A percentile compares a stretch with the other conserved stretches of the same genome.
These are phyloP conservation scores for Mikania micrantha DNA, from an alignment of 129 eudicot species.

Conservation along the genomic window DNA sequence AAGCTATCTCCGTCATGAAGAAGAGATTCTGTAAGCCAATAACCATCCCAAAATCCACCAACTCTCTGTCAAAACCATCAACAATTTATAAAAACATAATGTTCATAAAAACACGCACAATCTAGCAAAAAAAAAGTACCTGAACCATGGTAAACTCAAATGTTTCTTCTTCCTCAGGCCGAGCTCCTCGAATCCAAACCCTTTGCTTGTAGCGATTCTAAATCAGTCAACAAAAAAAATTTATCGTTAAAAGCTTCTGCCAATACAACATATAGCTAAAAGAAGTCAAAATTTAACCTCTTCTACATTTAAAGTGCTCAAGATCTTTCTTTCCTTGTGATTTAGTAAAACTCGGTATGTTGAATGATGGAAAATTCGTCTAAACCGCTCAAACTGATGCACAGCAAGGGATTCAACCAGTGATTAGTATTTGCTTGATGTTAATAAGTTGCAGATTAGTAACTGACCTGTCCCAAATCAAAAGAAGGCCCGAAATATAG, in stretches of 20 bases:
- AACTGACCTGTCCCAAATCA: slow-evolving; percentile 91
- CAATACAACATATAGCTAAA: not conserved
- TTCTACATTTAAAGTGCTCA: slow-evolving; percentile 58
- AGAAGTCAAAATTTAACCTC: slow-evolving; percentile 36
- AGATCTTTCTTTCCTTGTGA: slow-evolving; percentile 70
- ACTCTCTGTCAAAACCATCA: slow-evolving; percentile 49
- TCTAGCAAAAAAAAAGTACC: slow-evolving; percentile 23
- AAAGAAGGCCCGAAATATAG: slow-evolving; percentile 89
- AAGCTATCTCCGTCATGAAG: slow-evolving; percentile 90
- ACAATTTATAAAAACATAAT: not conserved
- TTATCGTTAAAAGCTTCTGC: not conserved
- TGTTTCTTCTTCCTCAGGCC: slow-evolving; percentile 85
- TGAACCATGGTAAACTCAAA: slow-evolving; percentile 90
- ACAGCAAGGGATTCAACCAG: not conserved
- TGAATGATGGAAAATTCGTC: slow-evolving; percentile 81
- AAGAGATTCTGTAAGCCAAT: slow-evolving; percentile 89
- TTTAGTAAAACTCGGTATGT: slow-evolving; percentile 71
- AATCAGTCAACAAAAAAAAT: slow-evolving; percentile 2
- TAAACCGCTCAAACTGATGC: slow-evolving; percentile 72
- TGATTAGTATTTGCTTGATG: not conserved
- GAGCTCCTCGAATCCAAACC: slow-evolving; percentile 80
- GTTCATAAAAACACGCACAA: not conserved
- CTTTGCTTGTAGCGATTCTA: slow-evolving; percentile 77
- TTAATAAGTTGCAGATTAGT: not conserved
- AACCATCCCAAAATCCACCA: slow-evolving; percentile 95